Conservation (phyloP, 495 filamentous ascomycete genomes). For the Sordaria brevicollis region DNA sequence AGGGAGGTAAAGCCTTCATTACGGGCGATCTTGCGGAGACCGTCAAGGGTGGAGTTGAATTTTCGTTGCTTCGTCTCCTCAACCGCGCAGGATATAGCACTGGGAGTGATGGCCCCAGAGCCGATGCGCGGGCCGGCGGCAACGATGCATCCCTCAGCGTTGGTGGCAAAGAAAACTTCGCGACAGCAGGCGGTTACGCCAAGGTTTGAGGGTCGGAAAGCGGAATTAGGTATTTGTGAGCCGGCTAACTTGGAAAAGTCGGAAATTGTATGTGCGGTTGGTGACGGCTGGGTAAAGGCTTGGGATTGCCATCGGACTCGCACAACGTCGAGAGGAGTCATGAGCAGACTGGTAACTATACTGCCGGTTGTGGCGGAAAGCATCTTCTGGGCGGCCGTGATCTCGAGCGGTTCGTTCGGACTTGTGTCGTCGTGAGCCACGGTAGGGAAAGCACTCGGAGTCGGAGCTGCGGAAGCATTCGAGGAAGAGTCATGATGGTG, state of each 20-base stretch:
- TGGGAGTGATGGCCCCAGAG: constrained; percentile 17
- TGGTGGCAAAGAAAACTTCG: constrained; percentile 93
- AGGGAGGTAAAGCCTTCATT: constrained; percentile 81
- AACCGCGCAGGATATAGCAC: constrained; percentile 62
- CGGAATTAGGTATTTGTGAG: constrained; percentile 34
- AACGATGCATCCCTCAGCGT: constrained; percentile 65
- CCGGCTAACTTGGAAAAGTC: constrained; percentile 32
- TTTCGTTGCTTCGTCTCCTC: constrained; percentile 72
- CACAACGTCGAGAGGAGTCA: constrained; percentile 94
- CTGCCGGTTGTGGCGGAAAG: constrained; percentile 84
- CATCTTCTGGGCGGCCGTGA: constrained; percentile 83
- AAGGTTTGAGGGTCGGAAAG: constrained; percentile 61
- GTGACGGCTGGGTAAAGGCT: constrained; percentile 31
- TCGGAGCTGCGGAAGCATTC: constrained; percentile 16
- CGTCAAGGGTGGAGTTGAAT: constrained; percentile 89
- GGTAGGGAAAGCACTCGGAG: constrained; percentile 4
- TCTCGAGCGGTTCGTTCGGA: constrained; percentile 40
- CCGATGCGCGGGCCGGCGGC: constrained; percentile 30
- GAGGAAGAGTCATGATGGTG: neutral
- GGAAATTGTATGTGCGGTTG: constrained; percentile 8
- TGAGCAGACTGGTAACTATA: constrained; percentile 77
- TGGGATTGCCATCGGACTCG: constrained; percentile 91
- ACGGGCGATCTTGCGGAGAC: constrained; percentile 87
- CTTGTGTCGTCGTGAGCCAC: constrained; percentile 11
- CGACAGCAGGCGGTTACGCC: constrained; percentile 93